Percentiles rank a stretch among this genome's conserved stretches.
Evolutionary conservation across 1,284 basidiomycete species (phyloP).

Genomic region (Ceratobasidium sp.): DNA sequence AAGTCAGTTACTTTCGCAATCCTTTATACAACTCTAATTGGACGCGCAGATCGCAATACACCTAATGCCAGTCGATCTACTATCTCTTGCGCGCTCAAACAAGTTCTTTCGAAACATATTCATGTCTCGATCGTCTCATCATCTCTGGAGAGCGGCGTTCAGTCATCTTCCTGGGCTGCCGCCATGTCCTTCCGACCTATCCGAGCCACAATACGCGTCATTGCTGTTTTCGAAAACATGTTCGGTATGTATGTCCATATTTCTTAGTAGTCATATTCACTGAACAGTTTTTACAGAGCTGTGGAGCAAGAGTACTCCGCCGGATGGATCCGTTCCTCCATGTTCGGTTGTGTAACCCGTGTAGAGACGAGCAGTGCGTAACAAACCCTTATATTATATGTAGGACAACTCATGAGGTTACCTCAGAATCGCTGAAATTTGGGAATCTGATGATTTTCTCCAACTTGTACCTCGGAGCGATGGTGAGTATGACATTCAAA

Average conservation of each 20-base stretch:
- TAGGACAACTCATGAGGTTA: no score
- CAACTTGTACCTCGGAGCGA: no score
- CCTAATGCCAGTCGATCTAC: constrained; percentile 53
- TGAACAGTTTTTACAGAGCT: background rate
- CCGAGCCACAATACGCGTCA: constrained; percentile 46
- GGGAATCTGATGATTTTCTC: no score
- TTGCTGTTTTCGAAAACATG: constrained; percentile 51
- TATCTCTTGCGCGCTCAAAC: constrained; percentile 42
- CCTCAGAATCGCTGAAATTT: no score
- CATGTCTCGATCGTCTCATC: constrained; percentile 46
- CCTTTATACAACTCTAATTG: background rate
- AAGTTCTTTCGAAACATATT: constrained; percentile 51
- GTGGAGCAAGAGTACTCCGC: background rate
- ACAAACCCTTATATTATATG: no score
- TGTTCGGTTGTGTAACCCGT: constrained; percentile 20
- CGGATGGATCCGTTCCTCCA: constrained; percentile 4
- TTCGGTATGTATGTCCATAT: background rate
- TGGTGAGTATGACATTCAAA: no score
- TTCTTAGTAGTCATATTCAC: background rate
- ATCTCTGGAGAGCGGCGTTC: constrained; percentile 49
- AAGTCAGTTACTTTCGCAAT: background rate
- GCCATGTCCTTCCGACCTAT: no score
- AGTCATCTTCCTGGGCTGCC: background rate
- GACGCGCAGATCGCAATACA: constrained; percentile 51
- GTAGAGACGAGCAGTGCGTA: constrained; percentile 3